phyloP scores from a whole-genome alignment of 306 rosid genomes.

The Lathyrus aphaca region DNA sequence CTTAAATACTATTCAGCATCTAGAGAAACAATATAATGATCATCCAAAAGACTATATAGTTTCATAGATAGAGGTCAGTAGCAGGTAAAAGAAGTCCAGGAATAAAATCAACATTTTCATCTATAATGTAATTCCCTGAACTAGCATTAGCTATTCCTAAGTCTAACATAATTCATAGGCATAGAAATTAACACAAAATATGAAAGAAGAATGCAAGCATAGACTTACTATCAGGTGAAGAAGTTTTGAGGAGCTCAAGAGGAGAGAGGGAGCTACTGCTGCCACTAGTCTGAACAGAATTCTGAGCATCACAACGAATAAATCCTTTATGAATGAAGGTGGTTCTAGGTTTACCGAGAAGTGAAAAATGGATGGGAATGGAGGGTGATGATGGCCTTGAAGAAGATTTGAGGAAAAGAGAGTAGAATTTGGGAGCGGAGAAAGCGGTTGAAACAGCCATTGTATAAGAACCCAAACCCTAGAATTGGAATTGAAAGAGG shows the following conservation, averaged over 20 bases:
- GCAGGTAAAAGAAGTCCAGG: background rate
- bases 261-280: conserved; percentile 56
- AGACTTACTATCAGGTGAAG: conserved; percentile 75
- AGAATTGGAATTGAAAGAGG: background rate
- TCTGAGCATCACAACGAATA: conserved; percentile 64
- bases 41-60: background rate
- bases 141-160: background rate
- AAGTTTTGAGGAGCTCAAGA: conserved; percentile 90
- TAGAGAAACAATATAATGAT: background rate
- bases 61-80: background rate
- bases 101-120: conserved; percentile 1
- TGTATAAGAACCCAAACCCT: conserved; percentile 47
- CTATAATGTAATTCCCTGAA: background rate
- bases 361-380: conserved; percentile 36
- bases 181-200: too few relatives aligned
- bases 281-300: conserved; percentile 44
- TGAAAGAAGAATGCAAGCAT: background rate
- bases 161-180: background rate
- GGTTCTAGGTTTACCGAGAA: conserved; percentile 40
- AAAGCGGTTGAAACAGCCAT: conserved; percentile 66
- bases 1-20: background rate
- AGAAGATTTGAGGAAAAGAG: conserved; percentile 47
- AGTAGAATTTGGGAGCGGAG: conserved; percentile 58
- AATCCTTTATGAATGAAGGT: conserved; percentile 54
- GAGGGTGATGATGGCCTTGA: conserved; percentile 38